Evolutionary conservation across 2,329 filamentous ascomycete genomes (phyloP).

Genomic region (Stagonosporopsis rhizophila): DNA sequence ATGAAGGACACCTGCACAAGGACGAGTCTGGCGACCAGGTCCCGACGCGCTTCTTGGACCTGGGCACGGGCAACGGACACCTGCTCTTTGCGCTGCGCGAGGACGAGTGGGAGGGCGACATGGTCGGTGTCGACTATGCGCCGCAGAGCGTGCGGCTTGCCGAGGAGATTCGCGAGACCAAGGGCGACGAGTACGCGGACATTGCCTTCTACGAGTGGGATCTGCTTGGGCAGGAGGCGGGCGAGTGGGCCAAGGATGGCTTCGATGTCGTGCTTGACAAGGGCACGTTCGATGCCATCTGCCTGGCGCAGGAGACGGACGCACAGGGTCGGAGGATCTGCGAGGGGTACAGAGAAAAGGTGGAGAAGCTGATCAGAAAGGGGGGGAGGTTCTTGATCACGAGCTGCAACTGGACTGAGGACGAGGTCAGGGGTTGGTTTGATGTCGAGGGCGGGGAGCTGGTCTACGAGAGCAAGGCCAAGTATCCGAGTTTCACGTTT

Average conservation of each 20-base stretch:
- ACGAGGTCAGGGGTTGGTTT: slow-evolving; percentile 84
- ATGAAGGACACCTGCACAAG: slow-evolving; percentile 55
- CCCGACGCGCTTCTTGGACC: slow-evolving; percentile 72
- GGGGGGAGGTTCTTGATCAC: slow-evolving; percentile 84
- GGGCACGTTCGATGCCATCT: slow-evolving; percentile 96
- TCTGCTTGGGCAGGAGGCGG: slow-evolving; percentile 53
- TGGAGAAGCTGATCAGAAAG: slow-evolving; percentile 70
- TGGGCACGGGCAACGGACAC: slow-evolving; percentile 94
- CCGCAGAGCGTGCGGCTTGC: slow-evolving; percentile 77
- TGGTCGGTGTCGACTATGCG: slow-evolving; percentile 92
- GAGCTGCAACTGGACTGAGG: slow-evolving; percentile 98
- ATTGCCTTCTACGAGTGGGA: slow-evolving; percentile 63
- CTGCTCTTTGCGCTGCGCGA: slow-evolving; percentile 82
- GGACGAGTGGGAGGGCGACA: slow-evolving; percentile 69
- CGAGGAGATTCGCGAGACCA: slow-evolving; percentile 60
- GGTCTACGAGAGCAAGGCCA: slow-evolving; percentile 70
- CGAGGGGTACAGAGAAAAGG: slow-evolving; percentile 76
- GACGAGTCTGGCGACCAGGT: slow-evolving; percentile 29
- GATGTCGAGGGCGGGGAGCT: slow-evolving; percentile 66
- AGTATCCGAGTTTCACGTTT: slow-evolving; percentile 88
- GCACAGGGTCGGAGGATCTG: slow-evolving; percentile 66
- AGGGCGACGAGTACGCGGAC: slow-evolving; percentile 34
- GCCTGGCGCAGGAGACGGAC: slow-evolving; percentile 67
- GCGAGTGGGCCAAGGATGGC: slow-evolving; percentile 66
- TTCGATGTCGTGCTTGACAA: slow-evolving; percentile 98